Conservation (phyloP, 2,329 filamentous ascomycete genomes). For the Gaeumannomyces sp. region DNA sequence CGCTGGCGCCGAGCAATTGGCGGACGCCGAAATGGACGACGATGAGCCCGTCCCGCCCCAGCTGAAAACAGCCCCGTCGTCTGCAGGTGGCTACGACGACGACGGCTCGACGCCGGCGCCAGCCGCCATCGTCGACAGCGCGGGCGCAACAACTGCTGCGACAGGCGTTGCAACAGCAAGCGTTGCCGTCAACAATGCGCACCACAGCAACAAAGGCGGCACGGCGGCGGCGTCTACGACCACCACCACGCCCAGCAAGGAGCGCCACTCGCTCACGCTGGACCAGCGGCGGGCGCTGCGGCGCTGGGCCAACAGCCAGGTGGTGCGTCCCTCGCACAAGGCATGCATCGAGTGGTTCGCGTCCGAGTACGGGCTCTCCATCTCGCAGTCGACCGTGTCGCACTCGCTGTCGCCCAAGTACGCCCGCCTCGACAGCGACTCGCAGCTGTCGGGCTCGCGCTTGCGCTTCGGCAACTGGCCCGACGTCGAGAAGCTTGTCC, state of each 20-base stretch:
- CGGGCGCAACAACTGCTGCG: conserved; percentile 4
- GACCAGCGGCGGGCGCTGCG: conserved; percentile 56
- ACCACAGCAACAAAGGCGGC: background rate
- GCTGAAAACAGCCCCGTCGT: background rate
- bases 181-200: conserved; percentile 2
- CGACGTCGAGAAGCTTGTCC: conserved; percentile 53
- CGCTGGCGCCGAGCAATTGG: conserved; percentile 1
- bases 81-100: background rate
- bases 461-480: conserved; percentile 60
- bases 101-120: conserved; percentile 1
- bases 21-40: background rate
- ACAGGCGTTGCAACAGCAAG: conserved; percentile 1
- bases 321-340: conserved; percentile 52
- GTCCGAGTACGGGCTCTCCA: conserved; percentile 50
- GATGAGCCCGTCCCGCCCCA: background rate
- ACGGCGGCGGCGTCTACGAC: conserved; percentile 5
- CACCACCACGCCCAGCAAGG: conserved; percentile 27
- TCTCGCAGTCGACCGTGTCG: conserved; percentile 58
- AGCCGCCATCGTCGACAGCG: background rate
- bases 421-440: conserved; percentile 54
- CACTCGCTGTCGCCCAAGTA: conserved; percentile 58
- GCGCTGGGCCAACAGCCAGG: conserved; percentile 52
- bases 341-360: conserved; percentile 60
- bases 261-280: conserved; percentile 55
- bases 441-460: conserved; percentile 55